These are phyloP conservation scores for Gracilaria gracilis DNA, from an alignment of 23 red algal species.

Conservation along the genomic window DNA sequence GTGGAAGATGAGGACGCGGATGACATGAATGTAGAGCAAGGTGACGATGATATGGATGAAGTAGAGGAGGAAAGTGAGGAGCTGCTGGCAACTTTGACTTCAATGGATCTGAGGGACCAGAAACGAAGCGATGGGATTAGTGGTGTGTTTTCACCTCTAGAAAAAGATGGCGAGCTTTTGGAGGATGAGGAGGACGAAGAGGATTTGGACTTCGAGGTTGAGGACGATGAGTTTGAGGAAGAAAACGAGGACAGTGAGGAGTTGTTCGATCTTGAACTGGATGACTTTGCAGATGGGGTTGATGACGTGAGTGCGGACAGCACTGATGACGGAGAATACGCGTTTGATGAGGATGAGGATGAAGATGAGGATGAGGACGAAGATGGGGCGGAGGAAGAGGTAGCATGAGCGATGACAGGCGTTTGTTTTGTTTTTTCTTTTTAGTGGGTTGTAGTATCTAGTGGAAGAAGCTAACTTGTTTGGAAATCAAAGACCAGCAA, in stretches of 20 bases:
- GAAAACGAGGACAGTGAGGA: slow-evolving; percentile 5
- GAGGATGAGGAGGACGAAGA: slow-evolving; percentile 45
- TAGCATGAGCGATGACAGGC: neutral
- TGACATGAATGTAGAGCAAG: slow-evolving; percentile 22
- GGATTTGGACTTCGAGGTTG: slow-evolving; percentile 43
- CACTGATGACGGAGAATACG: neutral
- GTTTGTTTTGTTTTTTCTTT: neutral
- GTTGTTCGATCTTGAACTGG: slow-evolving; percentile 39
- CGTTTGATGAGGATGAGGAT: slow-evolving; percentile 22
- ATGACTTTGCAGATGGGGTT: slow-evolving; percentile 37
- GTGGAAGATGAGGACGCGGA: slow-evolving; percentile 30
- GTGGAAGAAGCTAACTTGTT: neutral
- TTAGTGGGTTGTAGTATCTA: neutral
- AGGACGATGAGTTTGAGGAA: slow-evolving; percentile 44
- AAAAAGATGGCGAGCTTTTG: neutral
- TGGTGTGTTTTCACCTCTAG: neutral
- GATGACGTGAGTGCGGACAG: slow-evolving; percentile 4
- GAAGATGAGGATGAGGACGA: slow-evolving; percentile 21
- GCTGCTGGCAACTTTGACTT: slow-evolving; percentile 37
- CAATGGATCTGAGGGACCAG: slow-evolving; percentile 47
- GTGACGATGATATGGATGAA: slow-evolving; percentile 37
- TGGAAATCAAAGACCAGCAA: slow-evolving; percentile 9
- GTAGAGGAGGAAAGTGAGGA: slow-evolving; percentile 62
- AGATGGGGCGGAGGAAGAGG: neutral
- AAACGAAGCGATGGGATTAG: neutral